Percentiles rank a stretch among this genome's conserved stretches.
Evolutionary conservation across 1,284 basidiomycete genomes (phyloP).

Genomic region (Thelephora terrestris): DNA sequence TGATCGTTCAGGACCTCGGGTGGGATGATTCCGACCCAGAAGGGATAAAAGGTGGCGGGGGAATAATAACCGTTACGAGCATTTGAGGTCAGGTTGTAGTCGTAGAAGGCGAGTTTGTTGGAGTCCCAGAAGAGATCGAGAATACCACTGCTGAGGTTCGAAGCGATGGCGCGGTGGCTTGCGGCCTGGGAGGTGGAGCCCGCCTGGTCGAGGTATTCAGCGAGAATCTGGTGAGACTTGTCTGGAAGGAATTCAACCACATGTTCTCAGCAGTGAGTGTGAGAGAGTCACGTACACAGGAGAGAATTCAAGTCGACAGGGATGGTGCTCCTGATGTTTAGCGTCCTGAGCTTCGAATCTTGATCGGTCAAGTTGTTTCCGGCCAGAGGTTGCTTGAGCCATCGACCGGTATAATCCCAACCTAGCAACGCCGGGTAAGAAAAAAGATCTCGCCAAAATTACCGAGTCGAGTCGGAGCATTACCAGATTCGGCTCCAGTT

Average conservation of each 20-base stretch:
- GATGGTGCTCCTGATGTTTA: constrained; percentile 64
- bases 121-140: constrained; percentile 85
- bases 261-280: neutral
- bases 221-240: constrained; percentile 52
- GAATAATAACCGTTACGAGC: constrained; percentile 56
- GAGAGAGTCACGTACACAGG: constrained; percentile 45
- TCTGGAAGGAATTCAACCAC: constrained; percentile 29
- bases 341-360: constrained; percentile 50
- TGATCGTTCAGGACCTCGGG: constrained; percentile 48
- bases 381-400: constrained; percentile 29
- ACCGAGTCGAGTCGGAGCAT: constrained; percentile 1
- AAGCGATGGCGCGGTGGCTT: constrained; percentile 50
- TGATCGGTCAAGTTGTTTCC: constrained; percentile 26
- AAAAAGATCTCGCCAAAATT: too few species aligned
- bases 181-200: too few species aligned
- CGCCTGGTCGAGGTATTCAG: constrained; percentile 39
- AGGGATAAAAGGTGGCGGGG: constrained; percentile 72
- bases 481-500: constrained; percentile 74
- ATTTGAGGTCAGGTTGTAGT: constrained; percentile 68
- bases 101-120: constrained; percentile 78
- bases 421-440: constrained; percentile 6
- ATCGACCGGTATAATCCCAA: constrained; percentile 43
- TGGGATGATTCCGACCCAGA: constrained; percentile 83
- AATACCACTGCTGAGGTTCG: constrained; percentile 55
- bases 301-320: constrained; percentile 82